A percentile compares a stretch with the other conserved stretches of the same genome.
Conservation (phyloP, 805 yeast genomes). For the Saccharomycopsis fermentans region DNA sequence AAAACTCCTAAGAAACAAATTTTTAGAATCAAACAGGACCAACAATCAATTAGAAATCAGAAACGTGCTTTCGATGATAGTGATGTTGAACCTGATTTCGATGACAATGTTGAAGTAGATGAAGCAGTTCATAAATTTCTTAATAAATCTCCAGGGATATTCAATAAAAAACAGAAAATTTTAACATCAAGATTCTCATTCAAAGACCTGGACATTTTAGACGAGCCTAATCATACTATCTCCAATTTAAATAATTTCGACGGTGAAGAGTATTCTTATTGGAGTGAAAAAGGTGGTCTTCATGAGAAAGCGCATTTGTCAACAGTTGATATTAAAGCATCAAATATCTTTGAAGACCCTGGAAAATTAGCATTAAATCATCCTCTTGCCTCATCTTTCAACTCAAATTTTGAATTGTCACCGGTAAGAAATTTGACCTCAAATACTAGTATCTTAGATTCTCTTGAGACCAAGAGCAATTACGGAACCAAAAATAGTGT, state of each 20-base stretch:
- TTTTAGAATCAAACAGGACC: slow-evolving; percentile 2
- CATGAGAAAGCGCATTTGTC: background rate
- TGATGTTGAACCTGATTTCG: slow-evolving; percentile 9
- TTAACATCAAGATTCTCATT: background rate
- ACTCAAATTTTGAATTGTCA: slow-evolving; percentile 54
- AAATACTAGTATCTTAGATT: background rate
- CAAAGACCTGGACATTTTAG: background rate
- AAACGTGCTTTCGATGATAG: slow-evolving; percentile 15
- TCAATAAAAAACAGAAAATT: slow-evolving; percentile 20
- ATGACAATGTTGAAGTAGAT: slow-evolving; percentile 17
- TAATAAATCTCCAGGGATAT: background rate
- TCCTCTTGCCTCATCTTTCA: slow-evolving; percentile 55
- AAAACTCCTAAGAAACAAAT: slow-evolving; percentile 7
- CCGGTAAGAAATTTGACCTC: slow-evolving; percentile 30
- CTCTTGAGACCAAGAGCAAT: background rate
- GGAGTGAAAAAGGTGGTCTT: background rate
- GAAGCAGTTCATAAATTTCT: slow-evolving; percentile 16
- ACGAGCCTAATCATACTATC: background rate
- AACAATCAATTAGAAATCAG: background rate
- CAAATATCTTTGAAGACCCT: slow-evolving; percentile 16
- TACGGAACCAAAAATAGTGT: background rate
- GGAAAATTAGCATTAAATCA: background rate
- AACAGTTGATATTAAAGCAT: background rate
- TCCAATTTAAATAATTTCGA: background rate
- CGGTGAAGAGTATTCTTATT: background rate